Evolutionary conservation across 1,284 basidiomycete genomes (phyloP).

Genomic region (Puccinia hordei): DNA sequence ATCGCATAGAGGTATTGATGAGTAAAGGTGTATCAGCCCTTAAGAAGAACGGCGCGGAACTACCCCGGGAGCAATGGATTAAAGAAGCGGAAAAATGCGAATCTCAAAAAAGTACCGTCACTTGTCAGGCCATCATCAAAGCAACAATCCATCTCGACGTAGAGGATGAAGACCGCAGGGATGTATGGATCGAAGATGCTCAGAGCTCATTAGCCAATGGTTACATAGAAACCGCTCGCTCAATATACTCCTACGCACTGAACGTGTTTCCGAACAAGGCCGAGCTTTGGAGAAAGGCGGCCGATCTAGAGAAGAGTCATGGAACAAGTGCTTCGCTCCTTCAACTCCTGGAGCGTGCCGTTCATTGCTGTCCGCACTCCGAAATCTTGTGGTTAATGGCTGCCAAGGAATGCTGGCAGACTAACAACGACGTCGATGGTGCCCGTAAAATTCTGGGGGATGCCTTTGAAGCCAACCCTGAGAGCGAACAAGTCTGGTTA

Average conservation of each 20-base stretch:
- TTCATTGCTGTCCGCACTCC: conserved; percentile 85
- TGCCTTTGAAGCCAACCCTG: conserved; percentile 91
- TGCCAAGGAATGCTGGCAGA: conserved; percentile 90
- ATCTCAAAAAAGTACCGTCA: conserved; percentile 76
- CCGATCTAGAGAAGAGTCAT: conserved; percentile 85
- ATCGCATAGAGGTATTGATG: conserved; percentile 82
- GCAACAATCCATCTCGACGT: conserved; percentile 91
- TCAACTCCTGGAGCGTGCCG: conserved; percentile 76
- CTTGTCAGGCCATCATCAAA: conserved; percentile 91
- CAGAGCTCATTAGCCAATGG: conserved; percentile 75
- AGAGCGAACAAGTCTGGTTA: conserved; percentile 95
- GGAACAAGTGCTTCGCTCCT: conserved; percentile 83
- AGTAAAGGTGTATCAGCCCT: conserved; percentile 77
- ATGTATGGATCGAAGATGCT: conserved; percentile 89
- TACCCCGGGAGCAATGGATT: conserved; percentile 93
- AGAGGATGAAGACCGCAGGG: conserved; percentile 86
- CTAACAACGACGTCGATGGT: conserved; percentile 75
- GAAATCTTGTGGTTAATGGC: conserved; percentile 97
- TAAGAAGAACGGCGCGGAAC: conserved; percentile 78
- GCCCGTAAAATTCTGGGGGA: conserved; percentile 82
- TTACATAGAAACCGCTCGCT: conserved; percentile 78
- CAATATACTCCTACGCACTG: conserved; percentile 84
- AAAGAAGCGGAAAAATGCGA: conserved; percentile 93
- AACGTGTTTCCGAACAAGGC: conserved; percentile 84
- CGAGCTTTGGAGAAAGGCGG: conserved; percentile 82